These are phyloP conservation scores for Leucocoprinus birnbaumii DNA, from an alignment of 768 basidiomycete genomes.

Conservation along the genomic window DNA sequence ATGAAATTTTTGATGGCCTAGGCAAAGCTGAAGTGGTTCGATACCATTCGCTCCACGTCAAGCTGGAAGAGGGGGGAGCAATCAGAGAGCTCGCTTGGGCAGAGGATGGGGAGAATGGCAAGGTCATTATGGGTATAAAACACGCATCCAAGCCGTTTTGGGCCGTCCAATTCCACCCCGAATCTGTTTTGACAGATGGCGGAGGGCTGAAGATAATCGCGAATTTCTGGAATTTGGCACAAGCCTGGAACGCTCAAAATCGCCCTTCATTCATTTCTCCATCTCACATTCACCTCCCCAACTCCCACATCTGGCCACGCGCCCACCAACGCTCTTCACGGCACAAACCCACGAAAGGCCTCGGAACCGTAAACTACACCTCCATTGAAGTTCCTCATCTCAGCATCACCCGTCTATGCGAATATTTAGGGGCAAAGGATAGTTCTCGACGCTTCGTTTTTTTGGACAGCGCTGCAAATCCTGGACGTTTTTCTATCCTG, in stretches of 20 bases:
- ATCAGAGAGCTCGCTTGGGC: conserved; percentile 73
- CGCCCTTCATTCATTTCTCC: conserved; percentile 40
- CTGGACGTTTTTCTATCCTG: conserved; percentile 73
- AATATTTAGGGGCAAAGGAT: conserved; percentile 56
- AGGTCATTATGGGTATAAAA: conserved; percentile 70
- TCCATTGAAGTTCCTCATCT: conserved; percentile 39
- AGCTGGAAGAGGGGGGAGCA: conserved; percentile 39
- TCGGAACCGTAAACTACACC: conserved; percentile 29
- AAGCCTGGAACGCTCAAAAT: conserved; percentile 45
- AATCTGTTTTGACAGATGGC: conserved; percentile 70
- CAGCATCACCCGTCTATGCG: conserved; percentile 47
- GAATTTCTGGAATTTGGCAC: conserved; percentile 75
- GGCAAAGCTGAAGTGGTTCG: conserved; percentile 59
- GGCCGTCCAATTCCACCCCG: conserved; percentile 90
- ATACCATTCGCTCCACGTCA: conserved; percentile 76
- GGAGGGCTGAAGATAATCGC: conserved; percentile 65
- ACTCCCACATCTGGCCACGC: conserved; percentile 61
- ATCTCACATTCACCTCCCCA: conserved; percentile 20
- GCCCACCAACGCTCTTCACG: conserved; percentile 22
- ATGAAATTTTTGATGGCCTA: conserved; percentile 60
- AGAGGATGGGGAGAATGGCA: conserved; percentile 65
- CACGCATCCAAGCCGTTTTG: conserved; percentile 71
- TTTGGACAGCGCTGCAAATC: conserved; percentile 76
- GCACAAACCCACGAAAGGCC: conserved; percentile 18
- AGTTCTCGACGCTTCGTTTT: conserved; percentile 63